These are phyloP conservation scores for Septoria petroselini DNA, from an alignment of 2,329 filamentous ascomycete genomes.

Conservation along the genomic window DNA sequence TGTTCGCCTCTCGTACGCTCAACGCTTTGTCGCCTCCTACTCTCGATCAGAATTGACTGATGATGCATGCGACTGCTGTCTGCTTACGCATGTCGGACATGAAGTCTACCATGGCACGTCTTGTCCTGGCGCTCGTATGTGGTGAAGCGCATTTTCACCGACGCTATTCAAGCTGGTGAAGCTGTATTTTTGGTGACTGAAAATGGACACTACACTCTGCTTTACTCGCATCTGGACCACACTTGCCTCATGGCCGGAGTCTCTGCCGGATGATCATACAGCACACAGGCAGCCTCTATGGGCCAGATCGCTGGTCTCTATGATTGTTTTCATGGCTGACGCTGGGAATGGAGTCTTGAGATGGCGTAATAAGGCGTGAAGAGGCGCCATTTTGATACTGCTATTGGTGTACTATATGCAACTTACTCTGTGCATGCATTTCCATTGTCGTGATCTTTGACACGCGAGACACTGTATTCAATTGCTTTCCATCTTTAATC, in stretches of 20 bases:
- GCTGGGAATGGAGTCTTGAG: not conserved
- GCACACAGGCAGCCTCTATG: not conserved
- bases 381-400: not conserved
- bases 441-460: too few species aligned
- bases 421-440: too few species aligned
- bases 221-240: not conserved
- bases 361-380: not conserved
- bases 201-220: not conserved
- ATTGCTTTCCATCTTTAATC: too few species aligned
- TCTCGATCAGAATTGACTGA: conserved; percentile 7
- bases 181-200: not conserved
- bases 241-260: not conserved
- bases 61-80: conserved; percentile 7
- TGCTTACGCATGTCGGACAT: conserved; percentile 7
- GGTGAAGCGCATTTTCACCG: conserved; percentile 1
- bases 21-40: conserved; percentile 13
- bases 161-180: conserved; percentile 5
- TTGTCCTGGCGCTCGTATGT: conserved; percentile 7
- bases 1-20: conserved; percentile 15
- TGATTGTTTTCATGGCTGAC: not conserved
- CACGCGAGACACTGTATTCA: too few species aligned
- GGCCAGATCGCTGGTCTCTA: not conserved
- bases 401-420: conserved; percentile 3
- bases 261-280: not conserved
- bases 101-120: conserved; percentile 9